Base-by-base conservation (phyloP, 2,329 filamentous ascomycete genomes). In the Aspergillus sp. region DNA sequence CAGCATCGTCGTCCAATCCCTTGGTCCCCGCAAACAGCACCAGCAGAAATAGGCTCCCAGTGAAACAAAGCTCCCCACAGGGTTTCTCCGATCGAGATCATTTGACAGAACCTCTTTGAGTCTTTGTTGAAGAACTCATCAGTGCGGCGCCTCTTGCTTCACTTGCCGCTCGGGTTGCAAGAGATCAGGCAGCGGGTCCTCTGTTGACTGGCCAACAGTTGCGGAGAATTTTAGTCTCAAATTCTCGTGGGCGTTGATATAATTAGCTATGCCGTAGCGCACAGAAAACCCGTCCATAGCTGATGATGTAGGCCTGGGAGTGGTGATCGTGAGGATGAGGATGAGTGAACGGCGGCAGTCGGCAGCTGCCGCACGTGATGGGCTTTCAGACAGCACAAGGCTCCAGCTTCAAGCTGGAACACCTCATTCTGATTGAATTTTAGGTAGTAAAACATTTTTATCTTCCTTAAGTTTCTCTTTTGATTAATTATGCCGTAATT, bases 1-100 rank as follows among this genome's bases (percentile, higher is more conserved):
- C 60, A 58, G 48, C 49, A 52, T 49, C 59, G 46, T 58, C 42
- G 61, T 52, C 70, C 69, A 71, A 69, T 70, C 58, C 49, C 58
- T 61, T 20, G 40, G 17, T 4, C 30, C 20, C 20, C 19, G 34
- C 24, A 13, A 13, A 42, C 8, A 22, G 24, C 27, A 22, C 46
- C 47, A 49, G 37, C 39, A 42, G 7, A 19, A n/a, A 51, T 47
- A 55, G 48, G 42, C 45, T 49, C 11, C 20, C 34, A 54, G 11
- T 51, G 48, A 57, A 52, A 57, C 49, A 53, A 33, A 34, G 20
- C 20, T 19, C 41, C 34, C 52, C 30, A 41, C 39, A 33, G 2
- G 8, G 20, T 40, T 46, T 52, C 19, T 37, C 39, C n/a, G 20
- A 30, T 5, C 24, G 45, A 33, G 6, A 30, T 42, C 19, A 30